Base-by-base conservation (phyloP, 768 basidiomycete genomes). In the Serendipita sp. region DNA sequence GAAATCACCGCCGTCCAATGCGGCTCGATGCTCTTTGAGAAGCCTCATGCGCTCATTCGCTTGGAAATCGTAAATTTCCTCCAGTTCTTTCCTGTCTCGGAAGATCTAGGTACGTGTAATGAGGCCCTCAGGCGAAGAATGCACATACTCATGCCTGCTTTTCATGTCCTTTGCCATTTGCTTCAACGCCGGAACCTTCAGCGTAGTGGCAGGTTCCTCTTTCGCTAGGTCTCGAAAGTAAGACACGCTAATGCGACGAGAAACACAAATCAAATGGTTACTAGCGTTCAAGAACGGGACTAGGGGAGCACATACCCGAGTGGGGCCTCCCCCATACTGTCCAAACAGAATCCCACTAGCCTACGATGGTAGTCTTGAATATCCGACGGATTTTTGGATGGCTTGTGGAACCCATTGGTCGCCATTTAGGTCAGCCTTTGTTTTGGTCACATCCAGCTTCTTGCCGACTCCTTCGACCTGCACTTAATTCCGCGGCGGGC, bases 191-290 rank as follows among this genome's bases (percentile, higher is more conserved):
- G 38, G 7, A 38, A 14, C 7, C 14, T 38, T 58, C 4, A 26
- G 53, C 11, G 53, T 9, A 22, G 30, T 30, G 31, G n/a, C 17
- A 31, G 53, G 33, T 14, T 38, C 38, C 31, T 58, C 33, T 3
- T 58, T 34, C 30, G 53, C 53, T n/a, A 58, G 53, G 17, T 58
- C 17, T n/a, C 33, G 53, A 58, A 58, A 58, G 53, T 24, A 58
- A 9, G 53, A 58, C 9, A 34, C 26, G 11, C 53, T 58, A 34
- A 11, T 38, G 7, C 38, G 38, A 7, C 14, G 38, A 38, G 38
- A 38, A 38, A 38, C 38, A 38, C 38, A 14, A 5, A n/a, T n/a
- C n/a, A n/a, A n/a, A n/a, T n/a, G 42, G 20, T 42, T 42, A 42
- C 13, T 11, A 42, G 11, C 42, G 11, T 11, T 42, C 9, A 20